Base-by-base conservation (phyloP, 139 green algal genomes). In the Picochlorum sp. region DNA sequence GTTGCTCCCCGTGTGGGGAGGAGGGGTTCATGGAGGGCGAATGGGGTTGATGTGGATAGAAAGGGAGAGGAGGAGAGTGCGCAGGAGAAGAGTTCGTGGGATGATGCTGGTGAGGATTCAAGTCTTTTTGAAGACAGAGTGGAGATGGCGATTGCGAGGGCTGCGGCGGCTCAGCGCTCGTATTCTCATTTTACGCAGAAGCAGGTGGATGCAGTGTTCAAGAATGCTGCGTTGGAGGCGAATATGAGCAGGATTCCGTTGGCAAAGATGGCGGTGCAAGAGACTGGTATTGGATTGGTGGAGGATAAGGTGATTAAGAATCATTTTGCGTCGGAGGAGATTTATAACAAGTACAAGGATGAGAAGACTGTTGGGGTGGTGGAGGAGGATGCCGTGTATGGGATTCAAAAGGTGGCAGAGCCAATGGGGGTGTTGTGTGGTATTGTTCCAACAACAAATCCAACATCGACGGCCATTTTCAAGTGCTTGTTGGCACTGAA, bases 341-440 rank as follows among this genome's bases (percentile, higher is more conserved):
- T 88, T 20, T 88, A 89, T 64, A 85, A 89, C 82, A 89, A 87
- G 73, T 88, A 84, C 69, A 88, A 88, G 82, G 50, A 89, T 65
- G 13, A 57, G 3, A 89, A 89, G 76, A 89, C 82, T 5, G 85
- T 79, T 56, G 82, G 75, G 28, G 64, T 89, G 4, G 76, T 89
- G 13, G 82, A 89, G 69, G 52, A 75, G 63, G 74, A 86, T 44
- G 5, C 23, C 0, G 54, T 61, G 1, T 77, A 58, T 56, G 79
- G 78, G 20, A 70, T 85, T 8, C 61, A 58, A 54, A 82, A 76
- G 69, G 51, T 86, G 9, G 80, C 80, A 14, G 80, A 85, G 78
- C 80, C 80, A 10, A 61, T 85, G 2, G 80, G 80, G 15, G 77
- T 84, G 5, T 61, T 85, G 6, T 79, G 74, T 30, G 75, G 82